Base-by-base conservation (phyloP, 2,329 filamentous ascomycete species). In the Alternaria dauci region DNA sequence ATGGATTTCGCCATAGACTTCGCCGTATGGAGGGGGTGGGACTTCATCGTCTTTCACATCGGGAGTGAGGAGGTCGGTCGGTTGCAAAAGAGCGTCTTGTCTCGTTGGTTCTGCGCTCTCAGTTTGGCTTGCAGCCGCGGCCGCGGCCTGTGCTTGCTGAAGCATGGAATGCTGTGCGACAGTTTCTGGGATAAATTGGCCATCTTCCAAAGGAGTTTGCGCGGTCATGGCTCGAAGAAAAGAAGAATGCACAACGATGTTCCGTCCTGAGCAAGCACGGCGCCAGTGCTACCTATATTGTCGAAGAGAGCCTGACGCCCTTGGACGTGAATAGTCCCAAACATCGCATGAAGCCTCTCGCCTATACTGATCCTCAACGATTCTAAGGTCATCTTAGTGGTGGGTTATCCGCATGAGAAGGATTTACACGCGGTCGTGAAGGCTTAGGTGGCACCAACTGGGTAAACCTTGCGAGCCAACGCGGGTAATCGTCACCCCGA, bases 1-100 rank as follows among this genome's bases (percentile, higher is more conserved):
- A 36, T 60, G 61, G 25, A 76, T 74, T 54, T 77, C 72, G 58
- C 75, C 74, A 62, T 74, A 73, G 8, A 59, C 65, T 1, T 76
- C 70, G 63, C 70, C 74, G 51, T 78, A 76, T 52, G 72, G 46
- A 60, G 71, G 73, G 63, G 72, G 72, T 16, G 72, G 64, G 6
- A 72, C 39, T 32, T 71, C 66, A 16, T 73, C 70, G 42, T 72
- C 67, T 41, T 46, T 46, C n/a, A 41, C 8, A 55, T 71, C 62
- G 3, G 41, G 39, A 57, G n/a, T 57, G 54, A 62, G 34, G 55
- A 75, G 68, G 54, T 69, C 69, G 51, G 58, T 68, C 51, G 68
- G n/a, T 52, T 69, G 66, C 42, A 71, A 61, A 52, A 60, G 54
- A 52, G 56, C 43, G 41, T 72, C 61, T 23, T 70, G 69, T 36